phyloP scores from a whole-genome alignment of 495 filamentous ascomycete genomes.

The Podospora tetraspora region DNA sequence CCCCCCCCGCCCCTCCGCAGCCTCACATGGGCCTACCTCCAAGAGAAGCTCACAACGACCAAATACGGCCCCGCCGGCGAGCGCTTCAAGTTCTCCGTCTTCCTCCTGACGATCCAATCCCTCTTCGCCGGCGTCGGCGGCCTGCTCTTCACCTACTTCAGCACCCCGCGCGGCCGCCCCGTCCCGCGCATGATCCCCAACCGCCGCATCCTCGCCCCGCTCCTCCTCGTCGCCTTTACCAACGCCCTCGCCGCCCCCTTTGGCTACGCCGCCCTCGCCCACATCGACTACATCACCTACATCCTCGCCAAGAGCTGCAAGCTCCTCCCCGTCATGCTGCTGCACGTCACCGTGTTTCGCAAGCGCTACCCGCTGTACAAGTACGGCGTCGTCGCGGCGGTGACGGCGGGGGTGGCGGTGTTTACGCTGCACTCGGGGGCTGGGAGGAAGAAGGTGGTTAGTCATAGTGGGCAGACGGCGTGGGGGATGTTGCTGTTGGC shows the following conservation, averaged over 20 bases:
- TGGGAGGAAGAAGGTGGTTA: conserved; percentile 50
- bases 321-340: conserved; percentile 92
- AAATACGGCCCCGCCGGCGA: conserved; percentile 62
- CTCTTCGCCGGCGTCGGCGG: conserved; percentile 78
- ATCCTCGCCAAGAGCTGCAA: conserved; percentile 98
- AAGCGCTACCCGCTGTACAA: conserved; percentile 92
- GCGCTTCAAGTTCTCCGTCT: conserved; percentile 85
- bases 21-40: conserved; percentile 89
- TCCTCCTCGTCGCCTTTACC: conserved; percentile 80
- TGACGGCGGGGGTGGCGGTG: conserved; percentile 87
- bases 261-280: conserved; percentile 84
- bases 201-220: conserved; percentile 63
- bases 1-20: conserved; percentile 38
- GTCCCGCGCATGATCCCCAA: conserved; percentile 71
- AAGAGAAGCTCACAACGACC: conserved; percentile 97
- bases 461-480: conserved; percentile 37
- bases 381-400: conserved; percentile 84
- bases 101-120: conserved; percentile 94
- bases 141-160: conserved; percentile 69
- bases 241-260: conserved; percentile 88
- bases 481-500: conserved; percentile 81
- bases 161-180: conserved; percentile 47
- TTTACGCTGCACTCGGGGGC: conserved; percentile 86
- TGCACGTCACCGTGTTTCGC: conserved; percentile 89
- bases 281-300: conserved; percentile 99